Evolutionary conservation across 2,329 filamentous ascomycete species (phyloP).

Genomic region (Fusarium lateritium): DNA sequence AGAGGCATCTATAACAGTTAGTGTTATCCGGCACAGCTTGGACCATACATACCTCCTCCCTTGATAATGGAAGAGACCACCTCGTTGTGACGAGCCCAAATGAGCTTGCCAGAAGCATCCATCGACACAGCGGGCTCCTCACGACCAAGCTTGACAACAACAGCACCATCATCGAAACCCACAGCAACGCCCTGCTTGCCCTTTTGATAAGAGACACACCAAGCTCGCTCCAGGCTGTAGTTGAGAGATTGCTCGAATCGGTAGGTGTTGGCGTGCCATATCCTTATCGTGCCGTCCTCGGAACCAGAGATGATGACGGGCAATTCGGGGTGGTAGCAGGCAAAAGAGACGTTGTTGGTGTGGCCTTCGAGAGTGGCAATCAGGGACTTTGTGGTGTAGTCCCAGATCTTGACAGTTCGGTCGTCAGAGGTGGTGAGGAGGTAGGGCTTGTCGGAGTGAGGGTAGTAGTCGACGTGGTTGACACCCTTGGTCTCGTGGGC

Average conservation of each 20-base stretch:
- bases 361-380: constrained; percentile 98
- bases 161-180: constrained; percentile 97
- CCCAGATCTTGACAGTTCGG: constrained; percentile 97
- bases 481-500: constrained; percentile 98
- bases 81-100: constrained; percentile 96
- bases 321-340: constrained; percentile 96
- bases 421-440: constrained; percentile 97
- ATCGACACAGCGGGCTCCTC: constrained; percentile 98
- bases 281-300: constrained; percentile 96
- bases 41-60: constrained; percentile 72
- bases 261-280: constrained; percentile 99
- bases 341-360: constrained; percentile 98
- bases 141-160: constrained; percentile 96
- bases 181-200: constrained; percentile 95
- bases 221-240: constrained; percentile 95
- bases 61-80: constrained; percentile 97
- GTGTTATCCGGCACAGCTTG: constrained; percentile 1
- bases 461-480: constrained; percentile 95
- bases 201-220: constrained; percentile 97
- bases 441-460: constrained; percentile 83
- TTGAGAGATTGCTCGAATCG: constrained; percentile 95
- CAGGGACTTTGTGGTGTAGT: constrained; percentile 97
- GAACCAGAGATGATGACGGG: constrained; percentile 98
- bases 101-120: constrained; percentile 95
- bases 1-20: constrained; percentile 72